Base-by-base conservation (phyloP, 352 stramenopile species). In the Poterioochromonas sp. region DNA sequence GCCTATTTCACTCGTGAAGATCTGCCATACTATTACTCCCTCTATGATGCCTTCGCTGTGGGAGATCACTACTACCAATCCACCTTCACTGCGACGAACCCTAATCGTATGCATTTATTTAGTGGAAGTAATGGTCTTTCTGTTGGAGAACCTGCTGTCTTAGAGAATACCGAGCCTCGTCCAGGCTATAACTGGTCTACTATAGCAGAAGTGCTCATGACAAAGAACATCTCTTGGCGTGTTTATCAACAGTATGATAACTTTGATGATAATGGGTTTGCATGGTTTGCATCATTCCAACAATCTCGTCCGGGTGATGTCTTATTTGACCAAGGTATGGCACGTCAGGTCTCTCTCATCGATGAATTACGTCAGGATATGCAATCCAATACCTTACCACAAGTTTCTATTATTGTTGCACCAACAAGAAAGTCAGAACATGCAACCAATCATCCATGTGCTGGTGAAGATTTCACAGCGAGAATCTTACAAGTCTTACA, bases 201-300 rank as follows among this genome's bases (percentile, higher is more conserved):
- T 35, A 73, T 71, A 32, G 76, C n/a, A 3, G 76, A 79, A 73
- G 12, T 63, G 1, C 35, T 79, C 1, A 51, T 73, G 22, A 58
- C 34, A 49, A 39, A 29, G 26, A 51, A 51, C 32, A 58, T 79
- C 51, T 53, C 51, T 53, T 79, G 76, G 76, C 15, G 39, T 34
- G 53, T 73, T 20, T 79, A 73, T 54, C 76, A 79, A 73, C 64
- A 79, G 37, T 29, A 22, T 51, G 76, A 79, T 54, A 79, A 79
- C 51, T 79, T 79, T 37, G 76, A 79, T 54, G 76, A 79, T 51
- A 79, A 79, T 53, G 76, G 40, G 15, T 79, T 79, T 58, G 76
- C 76, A 18, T 79, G 76, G 76, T 71, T 73, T 53, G 53, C 54
- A 43, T 73, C 2, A 44, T 79, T 44, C 39, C 41, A 68, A 44